These are phyloP conservation scores for Phellinidium pouzarii DNA, from an alignment of 1,284 basidiomycete species.

Conservation along the genomic window DNA sequence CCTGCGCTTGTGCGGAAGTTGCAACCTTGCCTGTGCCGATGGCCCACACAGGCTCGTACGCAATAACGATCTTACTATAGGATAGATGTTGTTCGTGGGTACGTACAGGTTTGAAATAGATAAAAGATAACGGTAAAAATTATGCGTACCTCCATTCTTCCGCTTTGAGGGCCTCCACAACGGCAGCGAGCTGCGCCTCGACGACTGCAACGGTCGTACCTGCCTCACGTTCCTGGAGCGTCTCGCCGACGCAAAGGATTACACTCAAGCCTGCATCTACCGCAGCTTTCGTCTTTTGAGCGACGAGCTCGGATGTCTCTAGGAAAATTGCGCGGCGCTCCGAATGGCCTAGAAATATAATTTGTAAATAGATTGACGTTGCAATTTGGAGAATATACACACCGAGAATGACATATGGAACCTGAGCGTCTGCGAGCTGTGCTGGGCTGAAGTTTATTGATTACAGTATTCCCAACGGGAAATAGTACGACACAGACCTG, in stretches of 20 bases:
- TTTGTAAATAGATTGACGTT: not conserved
- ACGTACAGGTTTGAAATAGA: not conserved
- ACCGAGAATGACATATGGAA: conserved; percentile 94
- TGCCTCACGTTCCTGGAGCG: conserved; percentile 82
- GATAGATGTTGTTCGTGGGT: not conserved
- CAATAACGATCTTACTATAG: conserved; percentile 82
- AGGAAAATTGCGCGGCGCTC: conserved; percentile 92
- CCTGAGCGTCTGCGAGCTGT: conserved; percentile 79
- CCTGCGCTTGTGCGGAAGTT: conserved; percentile 86
- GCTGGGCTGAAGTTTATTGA: conserved; percentile 31
- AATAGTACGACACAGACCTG: conserved; percentile 44
- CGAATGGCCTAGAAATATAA: conserved; percentile 69
- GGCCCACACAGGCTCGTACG: conserved; percentile 98
- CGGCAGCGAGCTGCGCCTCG: conserved; percentile 77
- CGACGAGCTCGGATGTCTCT: conserved; percentile 82
- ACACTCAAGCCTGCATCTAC: conserved; percentile 73
- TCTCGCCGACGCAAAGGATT: conserved; percentile 96
- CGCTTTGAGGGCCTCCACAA: conserved; percentile 51
- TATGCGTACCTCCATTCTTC: conserved; percentile 68
- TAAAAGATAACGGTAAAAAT: not conserved
- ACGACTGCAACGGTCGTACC: conserved; percentile 78
- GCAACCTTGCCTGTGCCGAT: conserved; percentile 98
- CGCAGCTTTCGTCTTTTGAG: conserved; percentile 81
- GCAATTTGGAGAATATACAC: conserved; percentile 19
- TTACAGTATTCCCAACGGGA: not conserved